Conservation (phyloP, 73 alveolate genomes). For the Paramecium tetraurelia region DNA sequence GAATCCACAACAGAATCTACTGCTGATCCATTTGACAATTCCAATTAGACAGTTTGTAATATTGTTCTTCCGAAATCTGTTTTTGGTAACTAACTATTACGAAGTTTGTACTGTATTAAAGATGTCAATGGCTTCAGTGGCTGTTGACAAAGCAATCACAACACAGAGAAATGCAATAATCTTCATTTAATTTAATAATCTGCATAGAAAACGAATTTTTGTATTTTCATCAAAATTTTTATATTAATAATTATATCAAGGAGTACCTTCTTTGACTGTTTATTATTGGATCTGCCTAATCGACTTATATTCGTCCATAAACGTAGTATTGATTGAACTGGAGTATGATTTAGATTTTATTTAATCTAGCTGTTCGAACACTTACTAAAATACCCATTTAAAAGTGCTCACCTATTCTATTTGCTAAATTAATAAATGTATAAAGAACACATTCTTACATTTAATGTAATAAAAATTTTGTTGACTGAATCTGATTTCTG, state of each 20-base stretch:
- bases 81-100: neutral
- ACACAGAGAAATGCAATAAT: neutral
- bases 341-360: neutral
- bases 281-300: neutral
- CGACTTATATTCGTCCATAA: neutral
- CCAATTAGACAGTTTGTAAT: neutral
- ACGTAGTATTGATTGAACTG: neutral
- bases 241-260: neutral
- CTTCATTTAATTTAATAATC: neutral
- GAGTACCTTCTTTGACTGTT: neutral
- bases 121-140: neutral
- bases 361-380: neutral
- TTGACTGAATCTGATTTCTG: neutral
- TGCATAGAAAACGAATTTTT: conserved; percentile 16
- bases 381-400: conserved; percentile 39
- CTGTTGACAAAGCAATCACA: neutral
- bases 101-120: neutral
- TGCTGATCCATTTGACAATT: neutral
- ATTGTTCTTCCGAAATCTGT: conserved; percentile 27
- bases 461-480: neutral
- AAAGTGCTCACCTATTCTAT: neutral
- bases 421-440: neutral
- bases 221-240: neutral
- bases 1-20: neutral
- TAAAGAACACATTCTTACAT: neutral